phyloP scores from a whole-genome alignment of 805 yeast species.

The Yarrowia sp. region DNA sequence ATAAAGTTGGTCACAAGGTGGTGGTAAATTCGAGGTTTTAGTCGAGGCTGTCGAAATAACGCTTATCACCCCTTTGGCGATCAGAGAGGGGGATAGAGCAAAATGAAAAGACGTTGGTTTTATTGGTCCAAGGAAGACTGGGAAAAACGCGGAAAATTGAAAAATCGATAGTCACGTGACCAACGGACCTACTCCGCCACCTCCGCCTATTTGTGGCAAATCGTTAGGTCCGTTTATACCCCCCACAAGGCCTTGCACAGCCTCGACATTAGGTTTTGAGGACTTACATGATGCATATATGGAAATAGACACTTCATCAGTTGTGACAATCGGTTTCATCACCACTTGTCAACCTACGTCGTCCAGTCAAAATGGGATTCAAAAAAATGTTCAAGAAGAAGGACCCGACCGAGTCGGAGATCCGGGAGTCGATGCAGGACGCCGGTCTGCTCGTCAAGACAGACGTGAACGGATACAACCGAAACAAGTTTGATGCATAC shows the following conservation, averaged over 20 bases:
- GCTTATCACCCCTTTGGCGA: not conserved
- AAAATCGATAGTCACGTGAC: no score
- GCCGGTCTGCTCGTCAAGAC: constrained; percentile 20
- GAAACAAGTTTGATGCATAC: constrained; percentile 39
- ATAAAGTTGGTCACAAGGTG: not conserved
- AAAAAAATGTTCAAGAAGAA: constrained; percentile 36
- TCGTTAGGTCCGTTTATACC: no score
- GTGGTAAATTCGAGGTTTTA: no score
- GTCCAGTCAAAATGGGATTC: constrained; percentile 10
- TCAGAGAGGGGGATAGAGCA: not conserved
- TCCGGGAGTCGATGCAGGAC: constrained; percentile 26
- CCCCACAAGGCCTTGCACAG: not conserved
- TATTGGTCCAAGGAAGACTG: no score
- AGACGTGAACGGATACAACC: constrained; percentile 20
- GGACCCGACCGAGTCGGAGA: constrained; percentile 36
- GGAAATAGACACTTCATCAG: constrained; percentile 25
- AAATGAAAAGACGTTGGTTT: no score
- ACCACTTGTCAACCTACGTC: not conserved
- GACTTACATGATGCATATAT: not conserved
- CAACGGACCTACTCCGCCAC: no score
- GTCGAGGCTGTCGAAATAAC: constrained; percentile 5
- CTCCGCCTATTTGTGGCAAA: no score
- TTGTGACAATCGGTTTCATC: not conserved
- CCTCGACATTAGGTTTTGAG: not conserved
- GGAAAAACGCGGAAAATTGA: not conserved